These are phyloP conservation scores for Colletotrichum magnum DNA, from an alignment of 2,329 filamentous ascomycete genomes.

Conservation along the genomic window DNA sequence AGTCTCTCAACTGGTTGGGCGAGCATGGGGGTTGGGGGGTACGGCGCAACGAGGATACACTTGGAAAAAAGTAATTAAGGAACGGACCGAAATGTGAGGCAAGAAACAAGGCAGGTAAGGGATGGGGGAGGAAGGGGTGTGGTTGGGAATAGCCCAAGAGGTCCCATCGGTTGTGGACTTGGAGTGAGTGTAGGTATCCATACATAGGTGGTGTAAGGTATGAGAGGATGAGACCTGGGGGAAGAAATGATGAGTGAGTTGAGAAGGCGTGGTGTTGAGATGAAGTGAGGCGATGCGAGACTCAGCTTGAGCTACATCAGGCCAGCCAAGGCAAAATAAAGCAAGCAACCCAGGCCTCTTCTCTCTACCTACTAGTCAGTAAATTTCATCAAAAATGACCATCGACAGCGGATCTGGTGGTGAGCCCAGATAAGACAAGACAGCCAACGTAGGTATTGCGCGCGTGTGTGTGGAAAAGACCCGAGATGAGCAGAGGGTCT, in stretches of 20 bases:
- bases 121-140: neutral
- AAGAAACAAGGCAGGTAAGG: neutral
- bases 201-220: too few species aligned
- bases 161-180: too few species aligned
- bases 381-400: conserved; percentile 20
- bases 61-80: conserved; percentile 2
- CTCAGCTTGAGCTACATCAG: conserved; percentile 1
- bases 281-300: conserved; percentile 5
- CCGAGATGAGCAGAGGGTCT: conserved; percentile 13
- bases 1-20: too few species aligned
- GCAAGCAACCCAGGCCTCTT: too few species aligned
- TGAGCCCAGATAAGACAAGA: conserved; percentile 28
- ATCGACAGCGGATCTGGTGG: conserved; percentile 12
- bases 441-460: neutral
- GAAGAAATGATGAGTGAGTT: neutral
- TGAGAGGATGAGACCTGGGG: neutral
- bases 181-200: too few species aligned
- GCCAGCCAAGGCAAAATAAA: conserved; percentile 1
- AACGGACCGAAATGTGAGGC: conserved; percentile 31
- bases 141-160: neutral
- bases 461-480: neutral
- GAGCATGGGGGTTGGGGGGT: neutral
- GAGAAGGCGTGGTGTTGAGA: conserved; percentile 13
- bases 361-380: too few species aligned
- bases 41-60: neutral